These are phyloP conservation scores for Aspergillus arachidicola DNA, from an alignment of 2,329 filamentous ascomycete genomes.

Conservation along the genomic window DNA sequence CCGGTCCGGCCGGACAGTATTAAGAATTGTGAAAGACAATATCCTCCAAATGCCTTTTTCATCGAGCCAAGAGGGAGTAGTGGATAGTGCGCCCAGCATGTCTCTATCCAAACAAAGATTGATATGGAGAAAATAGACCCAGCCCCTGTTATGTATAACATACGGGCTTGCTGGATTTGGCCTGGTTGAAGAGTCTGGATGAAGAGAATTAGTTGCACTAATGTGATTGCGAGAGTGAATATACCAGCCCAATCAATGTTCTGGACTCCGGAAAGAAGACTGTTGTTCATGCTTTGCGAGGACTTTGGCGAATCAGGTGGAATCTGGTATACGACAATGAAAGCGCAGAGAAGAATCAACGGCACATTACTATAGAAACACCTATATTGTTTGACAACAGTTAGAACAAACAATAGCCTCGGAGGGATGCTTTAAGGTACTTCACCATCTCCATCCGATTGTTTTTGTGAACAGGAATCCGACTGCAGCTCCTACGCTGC, in stretches of 20 bases:
- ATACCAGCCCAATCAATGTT: not conserved
- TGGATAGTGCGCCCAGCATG: not conserved
- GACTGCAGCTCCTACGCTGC: not conserved
- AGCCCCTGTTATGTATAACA: not conserved
- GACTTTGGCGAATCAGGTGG: not conserved
- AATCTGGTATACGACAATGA: not conserved
- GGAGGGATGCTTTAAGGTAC: not conserved
- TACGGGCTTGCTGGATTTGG: not conserved
- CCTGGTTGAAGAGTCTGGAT: not conserved
- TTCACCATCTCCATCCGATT: not conserved
- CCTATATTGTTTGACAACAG: not conserved
- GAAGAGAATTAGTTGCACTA: not conserved
- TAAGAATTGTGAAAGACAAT: not conserved
- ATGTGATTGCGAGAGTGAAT: not conserved
- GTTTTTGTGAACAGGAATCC: not conserved
- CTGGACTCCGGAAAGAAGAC: not conserved
- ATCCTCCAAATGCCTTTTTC: not conserved
- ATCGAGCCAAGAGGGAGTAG: not conserved
- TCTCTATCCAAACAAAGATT: not conserved
- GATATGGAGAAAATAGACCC: not conserved
- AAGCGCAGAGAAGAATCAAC: not conserved
- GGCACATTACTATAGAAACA: not conserved
- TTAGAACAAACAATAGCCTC: not conserved
- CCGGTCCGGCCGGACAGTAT: not conserved
- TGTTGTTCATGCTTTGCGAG: not conserved